Percentiles rank a stretch among this genome's conserved stretches.
These are phyloP conservation scores for Trematosphaeria pertusa DNA, from an alignment of 2,329 filamentous ascomycete species.

Conservation along the genomic window DNA sequence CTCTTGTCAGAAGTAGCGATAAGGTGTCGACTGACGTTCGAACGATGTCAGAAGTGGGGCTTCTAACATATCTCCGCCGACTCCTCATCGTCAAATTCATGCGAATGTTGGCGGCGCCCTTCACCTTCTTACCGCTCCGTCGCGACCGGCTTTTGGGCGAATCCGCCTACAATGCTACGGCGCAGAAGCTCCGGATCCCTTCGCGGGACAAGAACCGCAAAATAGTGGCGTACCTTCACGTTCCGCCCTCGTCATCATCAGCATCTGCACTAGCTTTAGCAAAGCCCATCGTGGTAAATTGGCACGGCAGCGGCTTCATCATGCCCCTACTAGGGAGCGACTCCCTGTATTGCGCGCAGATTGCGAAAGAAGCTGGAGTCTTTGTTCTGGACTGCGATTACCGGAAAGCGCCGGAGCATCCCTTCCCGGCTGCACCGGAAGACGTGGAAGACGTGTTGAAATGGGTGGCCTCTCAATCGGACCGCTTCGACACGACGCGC, in stretches of 20 bases:
- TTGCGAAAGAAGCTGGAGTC: slow-evolving; percentile 37
- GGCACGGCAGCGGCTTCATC: slow-evolving; percentile 45
- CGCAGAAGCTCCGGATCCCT: slow-evolving; percentile 18
- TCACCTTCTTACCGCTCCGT: not conserved
- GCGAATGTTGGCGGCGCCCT: not conserved
- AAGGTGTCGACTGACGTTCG: too few relatives aligned
- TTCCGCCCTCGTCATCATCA: slow-evolving; percentile 3
- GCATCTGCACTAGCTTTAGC: slow-evolving; percentile 3
- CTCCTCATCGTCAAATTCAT: not conserved
- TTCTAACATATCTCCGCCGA: not conserved
- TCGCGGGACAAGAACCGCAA: slow-evolving; percentile 22
- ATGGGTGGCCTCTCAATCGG: slow-evolving; percentile 39
- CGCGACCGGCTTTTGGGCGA: not conserved
- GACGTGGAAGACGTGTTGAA: slow-evolving; percentile 45
- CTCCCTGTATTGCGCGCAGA: slow-evolving; percentile 44
- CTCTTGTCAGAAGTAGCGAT: too few relatives aligned
- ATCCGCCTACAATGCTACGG: not conserved
- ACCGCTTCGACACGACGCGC: slow-evolving; percentile 35
- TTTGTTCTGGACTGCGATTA: slow-evolving; percentile 49
- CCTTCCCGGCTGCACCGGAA: slow-evolving; percentile 47
- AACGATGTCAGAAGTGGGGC: not conserved
- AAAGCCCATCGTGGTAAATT: slow-evolving; percentile 42
- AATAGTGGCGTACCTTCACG: slow-evolving; percentile 33
- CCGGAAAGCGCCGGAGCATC: slow-evolving; percentile 48
- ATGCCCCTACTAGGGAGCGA: slow-evolving; percentile 50